Conservation (phyloP, 164 flowering plant genomes). For the Akebia trifoliata region DNA sequence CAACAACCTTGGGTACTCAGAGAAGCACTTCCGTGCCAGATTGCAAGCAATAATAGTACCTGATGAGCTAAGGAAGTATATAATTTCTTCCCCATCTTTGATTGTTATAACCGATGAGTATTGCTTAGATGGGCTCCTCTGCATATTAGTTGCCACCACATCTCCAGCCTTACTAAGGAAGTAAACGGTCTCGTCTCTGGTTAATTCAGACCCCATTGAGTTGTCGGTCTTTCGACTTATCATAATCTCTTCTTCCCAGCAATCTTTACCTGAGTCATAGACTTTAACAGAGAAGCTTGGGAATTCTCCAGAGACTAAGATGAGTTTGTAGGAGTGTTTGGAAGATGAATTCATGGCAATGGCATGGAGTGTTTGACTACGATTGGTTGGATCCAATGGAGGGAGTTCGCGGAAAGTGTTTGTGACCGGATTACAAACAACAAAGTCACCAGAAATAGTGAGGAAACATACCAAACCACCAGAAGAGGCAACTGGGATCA, state of each 20-base stretch:
- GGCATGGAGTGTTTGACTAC: slow-evolving; percentile 38
- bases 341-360: slow-evolving; percentile 42
- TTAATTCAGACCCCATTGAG: slow-evolving; percentile 10
- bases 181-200: slow-evolving; percentile 39
- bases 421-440: slow-evolving; percentile 52
- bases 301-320: slow-evolving; percentile 44
- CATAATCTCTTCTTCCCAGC: slow-evolving; percentile 35
- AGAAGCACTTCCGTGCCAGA: slow-evolving; percentile 29
- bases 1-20: slow-evolving; percentile 53
- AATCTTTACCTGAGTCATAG: slow-evolving; percentile 29
- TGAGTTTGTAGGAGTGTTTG: slow-evolving; percentile 34
- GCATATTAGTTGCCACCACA: slow-evolving; percentile 55
- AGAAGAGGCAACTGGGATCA: slow-evolving; percentile 65
- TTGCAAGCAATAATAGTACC: slow-evolving; percentile 55
- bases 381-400: slow-evolving; percentile 2
- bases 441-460: slow-evolving; percentile 27
- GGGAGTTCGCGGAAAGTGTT: slow-evolving; percentile 37
- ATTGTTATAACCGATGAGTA: slow-evolving; percentile 48
- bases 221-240: slow-evolving; percentile 8
- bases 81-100: slow-evolving; percentile 36
- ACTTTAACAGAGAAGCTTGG: slow-evolving; percentile 36
- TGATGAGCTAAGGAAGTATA: slow-evolving; percentile 53
- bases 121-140: slow-evolving; percentile 66
- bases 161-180: slow-evolving; percentile 63
- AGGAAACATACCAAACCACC: slow-evolving; percentile 59